Evolutionary conservation across 176 grass and related monocot species (phyloP), one percentile per base, ranked within the genome.

Genomic region (Poa pratensis): DNA sequence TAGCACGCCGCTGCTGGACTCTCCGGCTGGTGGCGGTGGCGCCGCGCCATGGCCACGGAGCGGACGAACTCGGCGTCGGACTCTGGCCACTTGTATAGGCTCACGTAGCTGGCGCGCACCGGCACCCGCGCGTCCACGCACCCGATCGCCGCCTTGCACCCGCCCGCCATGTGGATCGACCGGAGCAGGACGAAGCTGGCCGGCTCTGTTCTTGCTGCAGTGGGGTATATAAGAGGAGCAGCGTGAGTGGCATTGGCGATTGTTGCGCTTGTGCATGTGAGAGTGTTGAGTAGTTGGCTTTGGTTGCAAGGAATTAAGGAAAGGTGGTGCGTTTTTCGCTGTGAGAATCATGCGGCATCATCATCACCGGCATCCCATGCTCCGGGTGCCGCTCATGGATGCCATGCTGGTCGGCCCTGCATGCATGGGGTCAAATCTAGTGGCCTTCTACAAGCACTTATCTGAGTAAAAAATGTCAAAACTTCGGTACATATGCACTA

Each of bases 41-140:
- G 90, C 10, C 90, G 84, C n/a, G 81, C 80, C 84, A 87, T 78
- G 57, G 96, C 78, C 52, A 96, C 58, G 11, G 93, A 94, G 69
- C 84, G 89, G 26, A 96, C 91, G 86, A 99, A 99, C 87, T 94
- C 96, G 43, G 89, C 96, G 78, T 99, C 96, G 39, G 96, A 99
- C 79, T 99, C 93, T 5, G 91, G 96, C 96, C 96, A 99, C 86
- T 91, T 99, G 88, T 99, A 99, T 24, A 96, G 90, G 88, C 80
- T 95, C 16, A 96, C 82, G 46, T 92, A 99, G 65, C 83, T 96
- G 14, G 96, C 96, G 20, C 91, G 78, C 84, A 96, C 85, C 43
- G 91, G 96, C 24, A 48, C 80, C 5, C 82, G 88, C 54, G 90
- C 75, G 77, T 95, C 93, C 63, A 96, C 89, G 79, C 96, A 96